Conservation (phyloP, 208 protist genomes). For the Hexamita inflata region DNA sequence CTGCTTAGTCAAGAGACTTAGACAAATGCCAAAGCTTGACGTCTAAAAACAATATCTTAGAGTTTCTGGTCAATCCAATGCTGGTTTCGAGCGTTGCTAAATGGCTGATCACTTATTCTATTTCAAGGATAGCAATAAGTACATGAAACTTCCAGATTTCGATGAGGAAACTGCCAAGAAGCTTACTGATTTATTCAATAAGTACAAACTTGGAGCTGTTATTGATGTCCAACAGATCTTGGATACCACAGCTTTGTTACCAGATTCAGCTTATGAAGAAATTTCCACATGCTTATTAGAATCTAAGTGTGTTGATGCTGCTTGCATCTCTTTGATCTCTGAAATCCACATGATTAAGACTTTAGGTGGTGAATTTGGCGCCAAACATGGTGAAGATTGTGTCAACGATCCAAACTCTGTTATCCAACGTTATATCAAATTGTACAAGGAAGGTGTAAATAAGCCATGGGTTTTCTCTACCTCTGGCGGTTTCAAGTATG, state of each 20-base stretch:
- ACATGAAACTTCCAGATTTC: slow-evolving; percentile 17
- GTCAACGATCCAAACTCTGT: background rate
- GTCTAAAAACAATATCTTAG: background rate
- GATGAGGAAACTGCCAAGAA: background rate
- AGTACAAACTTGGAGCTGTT: slow-evolving; percentile 17
- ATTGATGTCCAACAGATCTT: slow-evolving; percentile 37
- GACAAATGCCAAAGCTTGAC: background rate
- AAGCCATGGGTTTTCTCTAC: slow-evolving; percentile 34
- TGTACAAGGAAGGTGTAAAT: slow-evolving; percentile 9
- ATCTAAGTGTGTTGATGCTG: slow-evolving; percentile 9
- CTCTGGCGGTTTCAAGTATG: slow-evolving; percentile 30
- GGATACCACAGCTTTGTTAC: slow-evolving; percentile 34
- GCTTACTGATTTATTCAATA: slow-evolving; percentile 1
- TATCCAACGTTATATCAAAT: slow-evolving; percentile 1
- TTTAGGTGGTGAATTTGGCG: background rate
- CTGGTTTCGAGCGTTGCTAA: slow-evolving; percentile 42
- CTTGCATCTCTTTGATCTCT: slow-evolving; percentile 31
- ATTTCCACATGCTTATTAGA: slow-evolving; percentile 18
- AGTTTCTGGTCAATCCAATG: slow-evolving; percentile 38
- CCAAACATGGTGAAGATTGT: slow-evolving; percentile 15
- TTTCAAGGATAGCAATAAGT: background rate
- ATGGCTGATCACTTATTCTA: slow-evolving; percentile 43
- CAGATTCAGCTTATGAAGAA: slow-evolving; percentile 9
- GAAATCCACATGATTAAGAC: slow-evolving; percentile 28
- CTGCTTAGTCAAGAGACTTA: background rate